Base-by-base conservation (phyloP, 2,329 filamentous ascomycete genomes). In the Drechslera avenae region DNA sequence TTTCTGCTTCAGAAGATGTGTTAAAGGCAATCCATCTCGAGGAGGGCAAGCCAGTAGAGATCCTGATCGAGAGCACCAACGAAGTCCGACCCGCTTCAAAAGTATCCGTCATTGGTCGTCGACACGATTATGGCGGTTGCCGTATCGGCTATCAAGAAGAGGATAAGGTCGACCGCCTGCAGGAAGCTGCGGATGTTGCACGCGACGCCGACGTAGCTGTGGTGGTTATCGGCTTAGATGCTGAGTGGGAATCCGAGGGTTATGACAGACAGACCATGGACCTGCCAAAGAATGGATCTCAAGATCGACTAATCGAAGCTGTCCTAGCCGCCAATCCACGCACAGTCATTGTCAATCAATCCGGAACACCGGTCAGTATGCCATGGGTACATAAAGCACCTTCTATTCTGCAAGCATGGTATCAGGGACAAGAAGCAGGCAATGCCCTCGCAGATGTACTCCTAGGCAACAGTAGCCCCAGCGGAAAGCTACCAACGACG, bases 361-460 rank as follows among this genome's bases (percentile, higher is more conserved):
- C 87, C 1, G 89, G 89, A 18, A 90, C 87, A 0, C 88, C 89
- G 0, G 81, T 88, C 19, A 78, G 80, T 3, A 85, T 89, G 85
- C 86, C 87, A 13, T 91, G 87, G 88, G 83, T 78, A 1, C 77
- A 83, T 56, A 73, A 78, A 17, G 85, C 87, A 2, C 82, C 86
- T 3, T 83, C 86, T 1, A 84, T 91, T 23, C 66, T 91, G 1
- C 87, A 91, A 66, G 82, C 89, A 6, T 94, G 89, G 89, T 94
- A 91, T 64, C 88, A 89, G 53, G 90, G 90, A n/a, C 90, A 94
- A 64, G 90, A 94, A 75, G 88, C 87, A 4, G 90, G 90, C 5
- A 91, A 92, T 66, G 86, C 86, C 9, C 87, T 95, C 54, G 89
- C 88, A 0, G 89, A 93, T 59, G 81, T 93, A 1, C 78, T 93